A percentile compares a stretch with the other conserved stretches of the same genome.
These are phyloP conservation scores for Starmerella gropengiesseri DNA, from an alignment of 805 yeast species.

Conservation along the genomic window DNA sequence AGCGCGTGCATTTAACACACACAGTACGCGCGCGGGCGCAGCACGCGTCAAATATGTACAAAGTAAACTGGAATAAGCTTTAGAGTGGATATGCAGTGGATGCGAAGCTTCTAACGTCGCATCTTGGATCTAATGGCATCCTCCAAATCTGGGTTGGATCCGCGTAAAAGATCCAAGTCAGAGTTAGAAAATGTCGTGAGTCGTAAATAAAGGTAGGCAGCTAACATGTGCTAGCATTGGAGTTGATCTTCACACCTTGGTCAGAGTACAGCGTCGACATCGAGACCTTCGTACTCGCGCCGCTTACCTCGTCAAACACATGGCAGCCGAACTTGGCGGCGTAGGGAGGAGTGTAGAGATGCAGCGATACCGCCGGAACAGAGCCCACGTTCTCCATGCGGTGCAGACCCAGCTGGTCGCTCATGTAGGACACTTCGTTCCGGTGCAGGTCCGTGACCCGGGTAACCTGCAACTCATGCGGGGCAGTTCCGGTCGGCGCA, in stretches of 20 bases:
- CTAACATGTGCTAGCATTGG: conserved; percentile 5
- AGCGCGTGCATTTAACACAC: too few species aligned
- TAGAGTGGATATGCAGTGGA: too few species aligned
- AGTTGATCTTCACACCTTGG: conserved; percentile 36
- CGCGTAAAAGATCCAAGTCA: too few species aligned
- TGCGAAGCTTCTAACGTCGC: too few species aligned
- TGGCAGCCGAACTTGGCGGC: conserved; percentile 44
- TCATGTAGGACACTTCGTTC: conserved; percentile 49
- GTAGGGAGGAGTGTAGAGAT: conserved; percentile 67
- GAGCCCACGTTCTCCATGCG: conserved; percentile 43
- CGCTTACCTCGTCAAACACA: conserved; percentile 38
- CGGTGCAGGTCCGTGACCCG: conserved; percentile 26
- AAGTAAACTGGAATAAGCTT: too few species aligned
- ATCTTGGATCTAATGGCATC: too few species aligned
- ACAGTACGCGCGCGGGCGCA: too few species aligned
- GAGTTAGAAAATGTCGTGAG: not conserved
- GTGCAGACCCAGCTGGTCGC: conserved; percentile 57
- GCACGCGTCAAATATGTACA: too few species aligned
- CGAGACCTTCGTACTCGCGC: conserved; percentile 44
- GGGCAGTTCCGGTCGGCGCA: conserved; percentile 33
- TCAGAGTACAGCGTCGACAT: conserved; percentile 52
- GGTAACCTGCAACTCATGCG: conserved; percentile 23
- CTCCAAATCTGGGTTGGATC: too few species aligned
- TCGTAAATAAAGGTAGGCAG: not conserved
- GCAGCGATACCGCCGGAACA: conserved; percentile 49